These are phyloP conservation scores for Rhododendron mucronatum DNA, from an alignment of 148 eudicot genomes.

Conservation along the genomic window DNA sequence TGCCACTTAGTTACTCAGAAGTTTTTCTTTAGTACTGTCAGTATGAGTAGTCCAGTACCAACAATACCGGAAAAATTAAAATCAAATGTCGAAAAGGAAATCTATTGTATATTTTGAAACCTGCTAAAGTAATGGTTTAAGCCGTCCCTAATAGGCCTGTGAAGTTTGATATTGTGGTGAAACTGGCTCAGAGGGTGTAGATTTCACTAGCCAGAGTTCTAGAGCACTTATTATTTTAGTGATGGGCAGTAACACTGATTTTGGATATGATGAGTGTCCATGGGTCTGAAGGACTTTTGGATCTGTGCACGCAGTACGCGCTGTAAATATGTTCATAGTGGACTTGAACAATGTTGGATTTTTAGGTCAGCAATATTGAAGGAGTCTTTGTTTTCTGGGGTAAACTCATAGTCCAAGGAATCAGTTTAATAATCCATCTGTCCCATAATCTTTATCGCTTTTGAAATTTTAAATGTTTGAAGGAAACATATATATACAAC, in stretches of 20 bases:
- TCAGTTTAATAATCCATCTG: neutral
- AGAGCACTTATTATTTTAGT: neutral
- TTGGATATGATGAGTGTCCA: neutral
- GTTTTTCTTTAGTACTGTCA: neutral
- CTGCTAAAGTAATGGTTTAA: neutral
- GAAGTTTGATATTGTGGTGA: neutral
- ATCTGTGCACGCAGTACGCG: neutral
- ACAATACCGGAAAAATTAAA: neutral
- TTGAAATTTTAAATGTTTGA: neutral
- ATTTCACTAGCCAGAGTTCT: neutral
- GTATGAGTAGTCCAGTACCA: neutral
- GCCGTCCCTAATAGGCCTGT: neutral
- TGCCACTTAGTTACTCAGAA: neutral
- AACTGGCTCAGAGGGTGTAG: neutral
- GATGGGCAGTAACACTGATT: neutral
- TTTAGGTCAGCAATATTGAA: neutral
- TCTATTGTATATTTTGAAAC: neutral
- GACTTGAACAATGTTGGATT: neutral
- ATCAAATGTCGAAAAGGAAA: neutral
- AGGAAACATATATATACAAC: neutral
- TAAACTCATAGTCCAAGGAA: too few species aligned
- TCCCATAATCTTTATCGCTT: neutral
- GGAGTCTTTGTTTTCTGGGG: neutral
- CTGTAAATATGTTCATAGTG: neutral
- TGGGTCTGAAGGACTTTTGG: neutral